These are phyloP conservation scores for Colletotrichum cuscutae DNA, from an alignment of 2,329 filamentous ascomycete genomes.

Conservation along the genomic window DNA sequence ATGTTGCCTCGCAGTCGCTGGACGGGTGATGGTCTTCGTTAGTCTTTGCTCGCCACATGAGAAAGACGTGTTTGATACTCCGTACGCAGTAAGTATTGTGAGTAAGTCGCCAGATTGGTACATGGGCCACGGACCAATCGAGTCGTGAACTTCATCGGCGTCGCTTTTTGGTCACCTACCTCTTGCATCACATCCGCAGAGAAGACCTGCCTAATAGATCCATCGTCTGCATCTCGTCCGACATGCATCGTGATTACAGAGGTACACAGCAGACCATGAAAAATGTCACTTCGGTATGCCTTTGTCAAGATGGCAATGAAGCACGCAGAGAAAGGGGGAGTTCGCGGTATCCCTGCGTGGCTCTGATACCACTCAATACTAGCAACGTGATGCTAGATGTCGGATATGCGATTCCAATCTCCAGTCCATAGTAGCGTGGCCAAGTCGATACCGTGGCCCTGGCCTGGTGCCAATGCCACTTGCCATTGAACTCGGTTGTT, in stretches of 20 bases:
- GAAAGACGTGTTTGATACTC: not conserved
- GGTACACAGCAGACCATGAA: not conserved
- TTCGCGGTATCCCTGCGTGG: not conserved
- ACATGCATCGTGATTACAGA: not conserved
- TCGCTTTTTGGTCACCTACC: not conserved
- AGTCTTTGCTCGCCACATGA: not conserved
- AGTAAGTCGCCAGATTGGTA: not conserved
- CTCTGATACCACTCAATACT: conserved; percentile 20
- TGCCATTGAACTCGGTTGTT: conserved; percentile 3
- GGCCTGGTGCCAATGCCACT: not conserved
- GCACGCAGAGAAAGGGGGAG: not conserved
- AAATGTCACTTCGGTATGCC: not conserved
- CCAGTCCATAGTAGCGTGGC: conserved; percentile 1
- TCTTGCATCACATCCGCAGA: conserved; percentile 4
- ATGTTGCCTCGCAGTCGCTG: not conserved
- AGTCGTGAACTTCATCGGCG: not conserved
- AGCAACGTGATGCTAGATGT: conserved; percentile 24
- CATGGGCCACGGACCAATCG: not conserved
- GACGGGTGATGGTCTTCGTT: not conserved
- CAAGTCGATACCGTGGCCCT: not conserved
- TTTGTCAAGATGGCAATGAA: not conserved
- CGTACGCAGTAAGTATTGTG: not conserved
- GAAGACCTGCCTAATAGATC: conserved; percentile 2
- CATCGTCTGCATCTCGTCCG: not conserved
- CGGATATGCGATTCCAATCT: conserved; percentile 26